Base-by-base conservation (phyloP, 768 basidiomycete species). In the Mycena chlorophos region DNA sequence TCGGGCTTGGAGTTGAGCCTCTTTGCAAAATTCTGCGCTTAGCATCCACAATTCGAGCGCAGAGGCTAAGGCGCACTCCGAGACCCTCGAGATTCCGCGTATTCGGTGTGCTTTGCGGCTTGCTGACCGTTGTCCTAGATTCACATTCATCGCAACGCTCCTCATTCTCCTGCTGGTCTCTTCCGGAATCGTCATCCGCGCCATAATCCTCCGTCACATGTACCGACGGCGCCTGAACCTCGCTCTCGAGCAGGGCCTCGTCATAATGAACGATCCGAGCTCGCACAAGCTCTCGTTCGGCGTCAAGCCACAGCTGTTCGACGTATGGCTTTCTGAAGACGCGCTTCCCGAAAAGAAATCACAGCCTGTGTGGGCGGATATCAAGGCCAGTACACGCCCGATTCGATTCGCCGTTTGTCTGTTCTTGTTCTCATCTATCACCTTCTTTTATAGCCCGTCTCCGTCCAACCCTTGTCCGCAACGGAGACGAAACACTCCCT, bases 81-180 rank as follows among this genome's bases (percentile, higher is more conserved):
- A n/a, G n/a, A n/a, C n/a, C n/a, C n/a, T n/a, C n/a, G n/a, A n/a
- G n/a, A n/a, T n/a, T n/a, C n/a, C n/a, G n/a, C n/a, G n/a, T n/a
- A n/a, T n/a, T n/a, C n/a, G n/a, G n/a, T n/a, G n/a, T n/a, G n/a
- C n/a, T n/a, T n/a, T n/a, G n/a, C n/a, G n/a, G n/a, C n/a, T n/a
- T n/a, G n/a, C n/a, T n/a, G n/a, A n/a, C n/a, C n/a, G n/a, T n/a
- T n/a, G 29, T 55, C 43, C 30, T 66, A 87, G 85, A 25, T 83
- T 86, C 68, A 88, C 87, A 3, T 89, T 88, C 63, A 79, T 89
- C 31, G 85, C 87, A 22, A 88, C 87, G 3, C 78, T 89, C 23
- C 76, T 87, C 60, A 74, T 89, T 40, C 80, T 89, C 57, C 75
- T 89, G 17, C 72, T 82, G 39, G 78, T 89, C 49, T 88, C 86